Percentiles rank a stretch among this genome's conserved stretches.
These are phyloP conservation scores for Chaetomiaceae sp. DNA, from an alignment of 2,329 filamentous ascomycete species.

Conservation along the genomic window DNA sequence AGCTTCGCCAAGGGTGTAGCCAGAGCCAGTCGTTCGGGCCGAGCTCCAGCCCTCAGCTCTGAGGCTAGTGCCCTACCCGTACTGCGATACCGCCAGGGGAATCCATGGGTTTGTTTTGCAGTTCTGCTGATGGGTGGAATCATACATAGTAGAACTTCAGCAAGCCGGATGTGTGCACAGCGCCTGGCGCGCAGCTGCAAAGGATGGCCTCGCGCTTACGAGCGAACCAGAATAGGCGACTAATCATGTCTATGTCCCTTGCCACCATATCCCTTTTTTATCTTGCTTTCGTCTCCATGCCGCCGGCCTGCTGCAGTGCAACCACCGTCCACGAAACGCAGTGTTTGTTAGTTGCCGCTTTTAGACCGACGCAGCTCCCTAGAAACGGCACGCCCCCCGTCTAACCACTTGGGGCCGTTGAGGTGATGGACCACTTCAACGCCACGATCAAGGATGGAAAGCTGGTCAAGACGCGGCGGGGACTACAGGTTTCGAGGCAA, in stretches of 20 bases:
- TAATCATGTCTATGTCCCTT: not conserved
- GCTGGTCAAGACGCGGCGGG: conserved; percentile 37
- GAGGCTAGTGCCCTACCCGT: not conserved
- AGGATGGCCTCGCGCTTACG: not conserved
- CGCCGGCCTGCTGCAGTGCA: not conserved
- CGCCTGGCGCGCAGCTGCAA: not conserved
- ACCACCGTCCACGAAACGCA: not conserved
- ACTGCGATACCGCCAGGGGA: not conserved
- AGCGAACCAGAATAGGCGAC: not conserved
- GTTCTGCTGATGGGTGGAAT: not conserved
- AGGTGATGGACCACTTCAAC: conserved; percentile 38
- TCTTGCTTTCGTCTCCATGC: not conserved
- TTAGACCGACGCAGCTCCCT: not conserved
- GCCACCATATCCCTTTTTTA: not conserved
- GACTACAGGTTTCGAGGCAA: conserved; percentile 38
- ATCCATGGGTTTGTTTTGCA: not conserved
- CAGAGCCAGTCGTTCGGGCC: not conserved
- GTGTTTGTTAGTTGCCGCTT: conserved; percentile 9
- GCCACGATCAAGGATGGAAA: conserved; percentile 36
- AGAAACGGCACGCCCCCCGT: not conserved
- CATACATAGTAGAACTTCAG: not conserved
- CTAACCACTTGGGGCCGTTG: not conserved
- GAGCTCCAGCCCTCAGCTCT: not conserved
- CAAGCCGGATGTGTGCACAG: not conserved
- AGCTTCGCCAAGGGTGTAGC: conserved; percentile 6